phyloP scores from a whole-genome alignment of 1,284 basidiomycete genomes.

The Jaminaea rosea region DNA sequence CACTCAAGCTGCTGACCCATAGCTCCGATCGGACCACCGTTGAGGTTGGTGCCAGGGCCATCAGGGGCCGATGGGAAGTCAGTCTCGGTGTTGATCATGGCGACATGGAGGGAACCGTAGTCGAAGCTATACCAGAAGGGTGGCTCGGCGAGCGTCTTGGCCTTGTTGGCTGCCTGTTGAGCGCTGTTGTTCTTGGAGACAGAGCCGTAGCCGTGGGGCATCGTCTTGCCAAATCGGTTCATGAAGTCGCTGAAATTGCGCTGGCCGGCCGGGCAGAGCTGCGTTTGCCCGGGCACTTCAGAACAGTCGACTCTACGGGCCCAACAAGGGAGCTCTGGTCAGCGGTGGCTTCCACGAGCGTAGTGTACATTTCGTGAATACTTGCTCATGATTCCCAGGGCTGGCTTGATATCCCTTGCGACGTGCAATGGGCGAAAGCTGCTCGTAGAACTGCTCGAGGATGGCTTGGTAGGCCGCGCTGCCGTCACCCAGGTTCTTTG shows the following conservation, averaged over 20 bases:
- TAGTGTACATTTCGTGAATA: no score
- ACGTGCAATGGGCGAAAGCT: constrained; percentile 39
- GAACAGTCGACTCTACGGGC: no score
- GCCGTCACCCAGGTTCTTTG: constrained; percentile 1
- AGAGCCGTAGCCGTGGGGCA: constrained; percentile 18
- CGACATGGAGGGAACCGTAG: constrained; percentile 29
- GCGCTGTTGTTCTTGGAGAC: constrained; percentile 1
- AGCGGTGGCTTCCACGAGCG: no score
- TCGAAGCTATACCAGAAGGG: constrained; percentile 27
- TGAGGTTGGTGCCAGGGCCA: constrained; percentile 15
- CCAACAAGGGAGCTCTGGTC: no score
- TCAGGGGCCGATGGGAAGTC: constrained; percentile 25
- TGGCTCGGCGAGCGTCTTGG: constrained; percentile 1
- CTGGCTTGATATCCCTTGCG: constrained; percentile 29
- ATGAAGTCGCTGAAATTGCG: constrained; percentile 27
- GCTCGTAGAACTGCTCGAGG: constrained; percentile 47
- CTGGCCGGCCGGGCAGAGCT: constrained; percentile 24
- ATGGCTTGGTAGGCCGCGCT: constrained; percentile 33
- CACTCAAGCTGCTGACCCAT: constrained; percentile 16
- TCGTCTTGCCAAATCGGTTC: constrained; percentile 12
- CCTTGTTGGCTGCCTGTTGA: neutral
- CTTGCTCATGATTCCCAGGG: constrained; percentile 33
- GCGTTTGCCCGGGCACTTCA: constrained; percentile 8
- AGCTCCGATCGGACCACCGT: constrained; percentile 5
- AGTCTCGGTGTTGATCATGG: constrained; percentile 33